Base-by-base conservation (phyloP, 129 eudicot species). In the Kitagawia praeruptora region DNA sequence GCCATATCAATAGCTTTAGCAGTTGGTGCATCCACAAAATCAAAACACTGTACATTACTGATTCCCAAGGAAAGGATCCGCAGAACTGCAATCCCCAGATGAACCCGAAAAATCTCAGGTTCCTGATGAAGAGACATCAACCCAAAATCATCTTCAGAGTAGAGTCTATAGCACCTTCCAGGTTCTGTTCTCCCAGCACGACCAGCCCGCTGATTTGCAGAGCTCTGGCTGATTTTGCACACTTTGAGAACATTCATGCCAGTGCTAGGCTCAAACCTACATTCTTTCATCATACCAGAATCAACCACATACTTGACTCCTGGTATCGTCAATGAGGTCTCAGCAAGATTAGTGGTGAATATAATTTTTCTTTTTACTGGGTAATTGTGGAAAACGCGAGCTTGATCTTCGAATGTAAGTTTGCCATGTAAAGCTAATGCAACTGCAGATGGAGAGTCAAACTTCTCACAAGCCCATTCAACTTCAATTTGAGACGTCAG, bases 171-270 rank as follows among this genome's bases (percentile, higher is more conserved):
- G 83, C 98, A 95, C 64, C 75, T 85, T 58, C 98, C 98, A 6
- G 97, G 94, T 37, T 92, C 96, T 0, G 98, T 95, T 85, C 98
- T 85, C 78, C 98, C 98, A 72, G 98, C 97, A 48, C 97, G 96
- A n/a, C 98, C 98, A 45, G 96, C 94, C 25, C 98, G 89, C 76
- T 92, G 98, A 70, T 92, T 87, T 67, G 97, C 98, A 38, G 97
- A 89, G 75, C 98, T 90, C 88, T 92, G 93, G 87, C 98, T 92
- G 31, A 89, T 83, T 40, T 81, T 74, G 84, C 91, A 87, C 78
- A 92, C 93, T 78, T 84, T 89, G 21, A 95, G 86, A 77, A 95
- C 91, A 76, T 92, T 95, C 94, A 92, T 95, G 73, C 98, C 97
- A 42, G 92, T 87, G 39, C 85, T 85, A 34, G 98, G 92, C 80